Percentiles rank a stretch among this genome's conserved stretches.
These are phyloP conservation scores for Phytophthora brassicae DNA, from an alignment of 352 stramenopile genomes.

Conservation along the genomic window DNA sequence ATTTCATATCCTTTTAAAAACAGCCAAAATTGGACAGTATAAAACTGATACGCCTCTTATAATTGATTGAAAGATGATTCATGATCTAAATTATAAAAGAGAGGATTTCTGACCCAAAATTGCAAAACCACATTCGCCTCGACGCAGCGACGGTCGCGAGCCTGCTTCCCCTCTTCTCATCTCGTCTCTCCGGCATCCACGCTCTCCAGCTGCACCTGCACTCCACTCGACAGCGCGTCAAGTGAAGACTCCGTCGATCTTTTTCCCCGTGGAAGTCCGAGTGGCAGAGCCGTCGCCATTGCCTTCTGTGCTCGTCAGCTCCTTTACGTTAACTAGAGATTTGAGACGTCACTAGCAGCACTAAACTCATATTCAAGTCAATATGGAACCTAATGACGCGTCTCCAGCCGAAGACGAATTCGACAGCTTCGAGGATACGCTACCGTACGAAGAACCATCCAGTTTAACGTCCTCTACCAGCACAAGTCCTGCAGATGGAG, in stretches of 20 bases:
- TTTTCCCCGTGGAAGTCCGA: conserved; percentile 11
- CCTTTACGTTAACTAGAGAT: conserved; percentile 22
- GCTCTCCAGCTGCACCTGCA: conserved; percentile 3
- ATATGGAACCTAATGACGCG: conserved; percentile 27
- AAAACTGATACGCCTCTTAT: too few species aligned
- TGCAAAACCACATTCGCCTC: conserved; percentile 21
- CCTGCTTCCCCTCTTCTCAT: conserved; percentile 18
- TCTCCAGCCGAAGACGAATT: conserved; percentile 28
- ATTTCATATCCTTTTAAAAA: too few species aligned
- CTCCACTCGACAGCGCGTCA: conserved; percentile 10
- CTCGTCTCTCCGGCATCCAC: background rate
- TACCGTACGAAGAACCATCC: conserved; percentile 30
- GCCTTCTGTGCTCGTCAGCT: conserved; percentile 10
- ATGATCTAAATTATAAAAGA: too few species aligned
- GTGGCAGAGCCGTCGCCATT: conserved; percentile 18
- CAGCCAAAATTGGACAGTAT: too few species aligned
- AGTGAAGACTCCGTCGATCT: conserved; percentile 2
- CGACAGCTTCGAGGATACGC: conserved; percentile 24
- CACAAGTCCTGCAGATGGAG: conserved; percentile 35
- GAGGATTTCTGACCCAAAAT: background rate
- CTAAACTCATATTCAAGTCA: conserved; percentile 7
- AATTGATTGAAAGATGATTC: too few species aligned
- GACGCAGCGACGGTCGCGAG: conserved; percentile 20
- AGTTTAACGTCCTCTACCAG: conserved; percentile 44
- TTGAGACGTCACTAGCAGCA: background rate